Conservation (phyloP, 495 filamentous ascomycete species). For the Neurospora pannonica region DNA sequence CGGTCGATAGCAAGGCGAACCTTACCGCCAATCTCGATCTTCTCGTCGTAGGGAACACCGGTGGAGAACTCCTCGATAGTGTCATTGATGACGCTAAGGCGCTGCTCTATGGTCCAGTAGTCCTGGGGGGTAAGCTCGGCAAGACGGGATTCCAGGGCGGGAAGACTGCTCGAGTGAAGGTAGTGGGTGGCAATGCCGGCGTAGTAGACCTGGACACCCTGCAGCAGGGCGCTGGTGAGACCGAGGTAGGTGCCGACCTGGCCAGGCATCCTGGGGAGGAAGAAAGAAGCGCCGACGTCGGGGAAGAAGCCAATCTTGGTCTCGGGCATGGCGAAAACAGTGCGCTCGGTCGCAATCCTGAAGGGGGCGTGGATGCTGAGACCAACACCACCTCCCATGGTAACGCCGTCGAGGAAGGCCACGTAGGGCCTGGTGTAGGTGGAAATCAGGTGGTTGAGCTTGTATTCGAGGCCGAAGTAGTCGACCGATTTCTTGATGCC, state of each 20-base stretch:
- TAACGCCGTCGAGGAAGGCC: conserved; percentile 94
- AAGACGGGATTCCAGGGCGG: conserved; percentile 71
- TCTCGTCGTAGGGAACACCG: conserved; percentile 64
- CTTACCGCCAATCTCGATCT: conserved; percentile 52
- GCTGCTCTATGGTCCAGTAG: conserved; percentile 46
- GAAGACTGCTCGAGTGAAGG: conserved; percentile 76
- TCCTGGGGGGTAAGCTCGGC: conserved; percentile 84
- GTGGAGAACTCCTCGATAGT: conserved; percentile 89
- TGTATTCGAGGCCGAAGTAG: conserved; percentile 89
- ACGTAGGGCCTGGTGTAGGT: conserved; percentile 89
- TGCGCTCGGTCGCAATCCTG: conserved; percentile 91
- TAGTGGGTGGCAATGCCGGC: conserved; percentile 89
- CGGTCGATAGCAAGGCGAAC: conserved; percentile 74
- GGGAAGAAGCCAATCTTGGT: conserved; percentile 97
- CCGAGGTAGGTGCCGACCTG: conserved; percentile 80
- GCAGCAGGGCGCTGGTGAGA: conserved; percentile 72
- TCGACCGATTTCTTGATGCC: conserved; percentile 62
- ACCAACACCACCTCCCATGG: conserved; percentile 96
- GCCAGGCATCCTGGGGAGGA: conserved; percentile 82
- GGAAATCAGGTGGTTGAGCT: conserved; percentile 89
- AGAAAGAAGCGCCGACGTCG: conserved; percentile 92
- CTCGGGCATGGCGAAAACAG: conserved; percentile 95
- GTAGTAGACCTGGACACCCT: conserved; percentile 74
- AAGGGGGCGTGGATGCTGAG: conserved; percentile 91
- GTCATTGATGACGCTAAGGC: conserved; percentile 61